phyloP scores from a whole-genome alignment of 2,329 filamentous ascomycete species.

The Ilyonectria destructans region DNA sequence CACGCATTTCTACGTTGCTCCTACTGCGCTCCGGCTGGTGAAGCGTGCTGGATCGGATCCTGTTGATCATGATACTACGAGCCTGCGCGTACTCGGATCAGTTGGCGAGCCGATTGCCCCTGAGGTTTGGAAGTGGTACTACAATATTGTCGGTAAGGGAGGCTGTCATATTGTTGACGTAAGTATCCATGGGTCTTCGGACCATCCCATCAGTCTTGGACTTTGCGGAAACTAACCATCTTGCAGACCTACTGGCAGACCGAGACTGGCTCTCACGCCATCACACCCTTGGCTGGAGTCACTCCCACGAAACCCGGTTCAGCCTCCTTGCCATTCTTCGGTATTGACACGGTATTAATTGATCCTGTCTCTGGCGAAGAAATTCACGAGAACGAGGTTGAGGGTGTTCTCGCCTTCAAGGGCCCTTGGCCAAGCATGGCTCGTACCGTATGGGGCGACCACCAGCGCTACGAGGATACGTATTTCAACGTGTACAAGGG shows the following conservation, averaged over 20 bases:
- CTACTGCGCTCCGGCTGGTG: constrained; percentile 91
- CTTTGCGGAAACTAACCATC: constrained; percentile 36
- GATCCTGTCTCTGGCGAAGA: constrained; percentile 96
- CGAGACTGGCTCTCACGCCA: constrained; percentile 96
- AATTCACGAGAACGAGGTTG: constrained; percentile 94
- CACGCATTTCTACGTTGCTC: constrained; percentile 98
- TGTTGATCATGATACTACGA: constrained; percentile 91
- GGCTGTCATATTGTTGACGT: constrained; percentile 95
- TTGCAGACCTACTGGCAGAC: constrained; percentile 99
- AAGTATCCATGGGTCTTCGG: constrained; percentile 60
- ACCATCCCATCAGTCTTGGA: too few species aligned
- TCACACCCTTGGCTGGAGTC: constrained; percentile 91
- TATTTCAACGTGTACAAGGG: constrained; percentile 98
- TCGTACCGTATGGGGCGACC: constrained; percentile 96
- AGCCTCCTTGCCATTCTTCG: constrained; percentile 97
- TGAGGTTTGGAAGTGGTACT: constrained; percentile 99
- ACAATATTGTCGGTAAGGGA: constrained; percentile 93
- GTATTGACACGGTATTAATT: constrained; percentile 97
- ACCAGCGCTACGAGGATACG: constrained; percentile 99
- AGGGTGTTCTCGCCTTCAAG: constrained; percentile 97
- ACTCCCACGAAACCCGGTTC: constrained; percentile 98
- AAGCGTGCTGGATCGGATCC: constrained; percentile 83
- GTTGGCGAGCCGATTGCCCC: constrained; percentile 98
- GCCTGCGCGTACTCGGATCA: constrained; percentile 90
- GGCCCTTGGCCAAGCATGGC: constrained; percentile 99